Evolutionary conservation across 2,329 filamentous ascomycete genomes (phyloP).

Genomic region (Pseudopithomyces maydicus): DNA sequence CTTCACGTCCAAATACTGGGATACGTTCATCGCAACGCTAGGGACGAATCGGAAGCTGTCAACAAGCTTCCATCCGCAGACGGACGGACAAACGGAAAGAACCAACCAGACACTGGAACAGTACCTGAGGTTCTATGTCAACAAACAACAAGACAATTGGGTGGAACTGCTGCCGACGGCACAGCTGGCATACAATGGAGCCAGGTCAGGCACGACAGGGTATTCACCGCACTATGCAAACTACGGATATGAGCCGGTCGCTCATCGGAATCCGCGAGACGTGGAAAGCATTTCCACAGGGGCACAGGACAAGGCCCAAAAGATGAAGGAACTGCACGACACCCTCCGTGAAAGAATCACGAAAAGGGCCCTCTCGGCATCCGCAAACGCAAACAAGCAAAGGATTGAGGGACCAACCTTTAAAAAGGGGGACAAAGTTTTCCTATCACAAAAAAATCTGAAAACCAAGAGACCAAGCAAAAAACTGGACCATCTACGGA

Average conservation of each 20-base stretch:
- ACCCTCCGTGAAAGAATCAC: not conserved
- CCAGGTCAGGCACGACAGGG: not conserved
- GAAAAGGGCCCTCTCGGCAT: not conserved
- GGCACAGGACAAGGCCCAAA: not conserved
- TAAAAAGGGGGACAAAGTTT: constrained; percentile 6
- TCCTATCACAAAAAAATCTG: not conserved
- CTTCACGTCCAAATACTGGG: not conserved
- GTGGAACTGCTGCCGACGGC: not conserved
- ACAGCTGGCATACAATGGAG: not conserved
- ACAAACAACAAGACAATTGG: constrained; percentile 1
- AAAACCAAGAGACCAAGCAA: not conserved
- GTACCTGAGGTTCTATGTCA: not conserved
- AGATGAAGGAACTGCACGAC: not conserved
- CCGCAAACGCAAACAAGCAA: not conserved
- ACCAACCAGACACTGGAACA: constrained; percentile 1
- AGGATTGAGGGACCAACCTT: constrained; percentile 4
- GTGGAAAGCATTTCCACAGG: not conserved
- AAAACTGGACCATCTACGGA: not conserved
- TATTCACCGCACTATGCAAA: constrained; percentile 1
- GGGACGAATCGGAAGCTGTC: not conserved
- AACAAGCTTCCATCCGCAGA: not conserved
- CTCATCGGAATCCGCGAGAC: not conserved
- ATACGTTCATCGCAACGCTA: not conserved
- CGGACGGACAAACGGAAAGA: not conserved
- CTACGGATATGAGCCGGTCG: constrained; percentile 2